phyloP scores from a whole-genome alignment of 441 rosid species.

The Gossypium davidsonii region DNA sequence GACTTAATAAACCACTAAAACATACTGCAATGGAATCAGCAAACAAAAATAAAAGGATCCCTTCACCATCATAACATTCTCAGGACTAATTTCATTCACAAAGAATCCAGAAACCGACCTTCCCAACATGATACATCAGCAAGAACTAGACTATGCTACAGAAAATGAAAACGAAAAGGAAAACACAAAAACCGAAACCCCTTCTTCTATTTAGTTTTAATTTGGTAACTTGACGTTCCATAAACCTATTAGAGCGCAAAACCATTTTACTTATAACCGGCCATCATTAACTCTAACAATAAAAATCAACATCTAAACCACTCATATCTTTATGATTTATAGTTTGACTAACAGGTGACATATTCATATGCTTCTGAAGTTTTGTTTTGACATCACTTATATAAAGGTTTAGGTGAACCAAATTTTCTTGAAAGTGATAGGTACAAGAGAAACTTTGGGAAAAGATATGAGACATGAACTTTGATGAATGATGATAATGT shows the following conservation, averaged over 20 bases:
- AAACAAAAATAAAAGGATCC: not conserved
- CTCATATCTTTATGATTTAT: not conserved
- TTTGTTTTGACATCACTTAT: not conserved
- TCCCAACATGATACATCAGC: not conserved
- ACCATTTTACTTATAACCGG: not conserved
- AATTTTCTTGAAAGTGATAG: not conserved
- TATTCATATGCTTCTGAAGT: not conserved
- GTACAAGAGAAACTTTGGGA: not conserved
- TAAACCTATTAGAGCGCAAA: not conserved
- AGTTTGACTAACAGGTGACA: not conserved
- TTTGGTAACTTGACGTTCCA: not conserved
- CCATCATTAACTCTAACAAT: not conserved
- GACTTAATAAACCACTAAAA: not conserved
- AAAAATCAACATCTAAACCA: not conserved
- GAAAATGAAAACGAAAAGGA: not conserved
- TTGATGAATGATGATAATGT: not conserved
- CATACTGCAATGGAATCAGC: not conserved
- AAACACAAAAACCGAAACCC: not conserved
- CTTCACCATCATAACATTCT: not conserved
- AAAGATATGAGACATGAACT: not conserved
- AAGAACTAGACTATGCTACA: not conserved
- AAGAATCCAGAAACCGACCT: not conserved
- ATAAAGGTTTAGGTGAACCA: not conserved
- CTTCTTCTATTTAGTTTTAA: not conserved
- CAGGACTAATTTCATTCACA: not conserved